Conservation (phyloP, 208 protist genomes). For the Trypanosomatidae sp. region DNA sequence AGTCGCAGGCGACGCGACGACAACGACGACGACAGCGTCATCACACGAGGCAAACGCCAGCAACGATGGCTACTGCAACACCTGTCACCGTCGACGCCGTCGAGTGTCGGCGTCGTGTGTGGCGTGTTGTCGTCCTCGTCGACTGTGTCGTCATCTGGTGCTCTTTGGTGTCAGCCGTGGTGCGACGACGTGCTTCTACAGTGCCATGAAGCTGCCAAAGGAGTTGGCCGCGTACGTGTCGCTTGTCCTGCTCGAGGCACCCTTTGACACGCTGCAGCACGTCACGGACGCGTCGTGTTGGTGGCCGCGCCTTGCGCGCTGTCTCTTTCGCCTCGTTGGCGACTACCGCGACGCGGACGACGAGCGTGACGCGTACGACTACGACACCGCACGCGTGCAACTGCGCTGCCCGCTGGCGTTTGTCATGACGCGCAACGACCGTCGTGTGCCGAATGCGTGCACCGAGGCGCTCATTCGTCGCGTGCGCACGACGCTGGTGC, state of each 20-base stretch:
- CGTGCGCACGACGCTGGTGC: slow-evolving; percentile 32
- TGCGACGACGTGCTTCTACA: slow-evolving; percentile 67
- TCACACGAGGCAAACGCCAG: not conserved
- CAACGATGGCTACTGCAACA: not conserved
- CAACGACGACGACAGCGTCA: not conserved
- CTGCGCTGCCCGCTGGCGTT: slow-evolving; percentile 72
- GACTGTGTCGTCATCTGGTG: slow-evolving; percentile 25
- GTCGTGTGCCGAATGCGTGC: slow-evolving; percentile 51
- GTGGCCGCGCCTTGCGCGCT: slow-evolving; percentile 38
- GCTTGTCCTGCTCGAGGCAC: slow-evolving; percentile 69
- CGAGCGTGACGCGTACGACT: slow-evolving; percentile 34
- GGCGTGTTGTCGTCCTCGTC: not conserved
- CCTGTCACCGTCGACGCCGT: not conserved
- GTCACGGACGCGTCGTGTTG: slow-evolving; percentile 47
- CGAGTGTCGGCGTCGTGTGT: too few species aligned
- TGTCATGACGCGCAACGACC: slow-evolving; percentile 58
- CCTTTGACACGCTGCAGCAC: slow-evolving; percentile 72
- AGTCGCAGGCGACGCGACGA: too few species aligned
- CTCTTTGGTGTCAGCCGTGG: slow-evolving; percentile 79
- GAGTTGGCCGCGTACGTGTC: slow-evolving; percentile 59
- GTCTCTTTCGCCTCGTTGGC: slow-evolving; percentile 57
- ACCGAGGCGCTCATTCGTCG: slow-evolving; percentile 54
- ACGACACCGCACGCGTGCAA: slow-evolving; percentile 26
- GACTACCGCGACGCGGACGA: slow-evolving; percentile 36
- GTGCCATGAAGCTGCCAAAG: slow-evolving; percentile 51